These are phyloP conservation scores for Penicillium subrubescens DNA, from an alignment of 495 filamentous ascomycete genomes.

Conservation along the genomic window DNA sequence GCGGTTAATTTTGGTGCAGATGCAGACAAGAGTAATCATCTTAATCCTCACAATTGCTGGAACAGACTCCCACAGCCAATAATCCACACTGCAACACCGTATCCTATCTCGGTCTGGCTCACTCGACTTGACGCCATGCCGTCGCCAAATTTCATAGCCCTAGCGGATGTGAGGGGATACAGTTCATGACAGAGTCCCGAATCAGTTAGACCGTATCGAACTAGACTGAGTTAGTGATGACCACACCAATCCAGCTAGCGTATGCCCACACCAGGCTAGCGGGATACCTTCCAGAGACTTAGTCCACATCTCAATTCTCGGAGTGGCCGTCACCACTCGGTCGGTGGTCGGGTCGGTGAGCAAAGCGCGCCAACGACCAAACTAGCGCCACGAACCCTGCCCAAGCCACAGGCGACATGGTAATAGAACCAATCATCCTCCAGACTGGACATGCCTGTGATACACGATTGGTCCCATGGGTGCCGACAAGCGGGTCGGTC, in stretches of 20 bases:
- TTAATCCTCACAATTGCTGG: neutral
- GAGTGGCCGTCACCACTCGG: constrained; percentile 22
- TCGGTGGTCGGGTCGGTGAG: constrained; percentile 14
- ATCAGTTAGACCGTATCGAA: neutral
- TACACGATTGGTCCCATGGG: neutral
- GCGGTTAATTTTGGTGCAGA: neutral
- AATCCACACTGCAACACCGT: neutral
- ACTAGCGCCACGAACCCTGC: constrained; percentile 22
- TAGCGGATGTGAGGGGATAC: constrained; percentile 13
- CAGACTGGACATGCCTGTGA: neutral
- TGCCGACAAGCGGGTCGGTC: constrained; percentile 1
- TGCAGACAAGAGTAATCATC: neutral
- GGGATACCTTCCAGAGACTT: neutral
- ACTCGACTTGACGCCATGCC: constrained; percentile 2
- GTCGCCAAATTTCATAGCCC: constrained; percentile 11
- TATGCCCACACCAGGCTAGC: neutral
- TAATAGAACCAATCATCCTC: constrained; percentile 5
- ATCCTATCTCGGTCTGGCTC: neutral
- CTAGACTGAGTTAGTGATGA: neutral
- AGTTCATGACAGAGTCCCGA: neutral
- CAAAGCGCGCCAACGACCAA: constrained; percentile 9
- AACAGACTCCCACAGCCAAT: constrained; percentile 1
- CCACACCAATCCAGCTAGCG: neutral
- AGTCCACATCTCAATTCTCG: constrained; percentile 4
- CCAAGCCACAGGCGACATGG: constrained; percentile 20